Evolutionary conservation across 2,329 filamentous ascomycete genomes (phyloP).

Genomic region (Xylariaceae sp.): DNA sequence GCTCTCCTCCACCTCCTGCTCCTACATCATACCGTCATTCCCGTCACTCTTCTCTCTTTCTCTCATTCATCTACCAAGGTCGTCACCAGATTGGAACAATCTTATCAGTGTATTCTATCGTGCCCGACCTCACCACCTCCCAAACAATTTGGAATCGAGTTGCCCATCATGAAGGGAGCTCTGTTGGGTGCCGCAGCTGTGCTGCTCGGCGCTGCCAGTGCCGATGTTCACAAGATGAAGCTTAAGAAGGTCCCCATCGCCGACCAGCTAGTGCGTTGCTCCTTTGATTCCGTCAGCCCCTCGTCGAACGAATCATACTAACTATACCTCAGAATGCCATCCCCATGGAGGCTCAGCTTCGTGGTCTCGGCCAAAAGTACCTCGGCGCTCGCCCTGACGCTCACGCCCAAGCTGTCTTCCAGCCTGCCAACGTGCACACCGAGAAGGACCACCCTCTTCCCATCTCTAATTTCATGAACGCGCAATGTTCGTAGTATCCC

Average conservation of each 20-base stretch:
- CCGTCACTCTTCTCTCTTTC: constrained; percentile 4
- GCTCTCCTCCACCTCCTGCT: not conserved
- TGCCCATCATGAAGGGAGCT: constrained; percentile 76
- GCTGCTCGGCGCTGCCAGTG: constrained; percentile 78
- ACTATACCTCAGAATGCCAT: constrained; percentile 58
- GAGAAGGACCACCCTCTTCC: constrained; percentile 75
- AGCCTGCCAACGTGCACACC: constrained; percentile 62
- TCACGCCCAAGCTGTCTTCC: constrained; percentile 76
- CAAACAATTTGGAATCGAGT: constrained; percentile 17
- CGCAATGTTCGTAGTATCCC: constrained; percentile 73
- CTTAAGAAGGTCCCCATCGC: constrained; percentile 92
- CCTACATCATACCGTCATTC: constrained; percentile 12
- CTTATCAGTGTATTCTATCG: not conserved
- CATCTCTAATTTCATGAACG: constrained; percentile 96
- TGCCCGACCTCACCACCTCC: constrained; percentile 4
- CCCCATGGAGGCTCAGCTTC: constrained; percentile 76
- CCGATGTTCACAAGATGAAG: constrained; percentile 92
- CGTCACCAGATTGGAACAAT: not conserved
- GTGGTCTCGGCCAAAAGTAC: constrained; percentile 91
- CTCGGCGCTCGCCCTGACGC: constrained; percentile 72
- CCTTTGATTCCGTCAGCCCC: not conserved
- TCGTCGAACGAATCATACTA: constrained; percentile 13
- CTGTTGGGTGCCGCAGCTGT: constrained; percentile 73
- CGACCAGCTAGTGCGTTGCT: constrained; percentile 75
- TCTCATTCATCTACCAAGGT: not conserved